Conservation (phyloP, 1,284 basidiomycete genomes). For the Leccinum solheimii region DNA sequence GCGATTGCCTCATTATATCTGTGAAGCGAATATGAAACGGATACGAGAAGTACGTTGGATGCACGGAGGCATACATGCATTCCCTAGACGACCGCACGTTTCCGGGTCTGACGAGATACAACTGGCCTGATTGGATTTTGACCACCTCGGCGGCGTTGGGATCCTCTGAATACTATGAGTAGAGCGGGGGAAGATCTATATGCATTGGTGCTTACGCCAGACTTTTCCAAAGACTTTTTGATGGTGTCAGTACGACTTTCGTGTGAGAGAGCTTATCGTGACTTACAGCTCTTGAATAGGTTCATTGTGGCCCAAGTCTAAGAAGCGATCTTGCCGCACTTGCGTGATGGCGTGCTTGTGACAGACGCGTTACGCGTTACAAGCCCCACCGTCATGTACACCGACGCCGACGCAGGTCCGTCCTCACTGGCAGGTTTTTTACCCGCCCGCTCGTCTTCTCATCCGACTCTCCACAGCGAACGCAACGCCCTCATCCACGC, state of each 20-base stretch:
- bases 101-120: slow-evolving; percentile 89
- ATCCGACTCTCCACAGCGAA: slow-evolving; percentile 2
- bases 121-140: slow-evolving; percentile 90
- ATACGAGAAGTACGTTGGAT: background rate
- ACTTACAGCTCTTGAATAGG: slow-evolving; percentile 81
- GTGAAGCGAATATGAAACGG: slow-evolving; percentile 13
- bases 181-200: slow-evolving; percentile 15
- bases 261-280: slow-evolving; percentile 9
- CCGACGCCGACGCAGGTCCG: slow-evolving; percentile 12
- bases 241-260: slow-evolving; percentile 15
- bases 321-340: slow-evolving; percentile 12
- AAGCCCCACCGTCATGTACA: slow-evolving; percentile 15
- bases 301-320: slow-evolving; percentile 55
- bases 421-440: background rate
- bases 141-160: slow-evolving; percentile 91
- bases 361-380: slow-evolving; percentile 30
- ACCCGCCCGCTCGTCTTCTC: background rate
- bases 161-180: slow-evolving; percentile 54
- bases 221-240: slow-evolving; percentile 86
- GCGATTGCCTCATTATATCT: slow-evolving; percentile 97
- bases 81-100: slow-evolving; percentile 90
- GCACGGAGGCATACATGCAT: slow-evolving; percentile 81
- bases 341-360: slow-evolving; percentile 18
- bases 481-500: slow-evolving; percentile 10
- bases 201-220: slow-evolving; percentile 72